These are phyloP conservation scores for Phalaenopsis hybrid DNA, from an alignment of 116 monocot genomes.

Conservation along the genomic window DNA sequence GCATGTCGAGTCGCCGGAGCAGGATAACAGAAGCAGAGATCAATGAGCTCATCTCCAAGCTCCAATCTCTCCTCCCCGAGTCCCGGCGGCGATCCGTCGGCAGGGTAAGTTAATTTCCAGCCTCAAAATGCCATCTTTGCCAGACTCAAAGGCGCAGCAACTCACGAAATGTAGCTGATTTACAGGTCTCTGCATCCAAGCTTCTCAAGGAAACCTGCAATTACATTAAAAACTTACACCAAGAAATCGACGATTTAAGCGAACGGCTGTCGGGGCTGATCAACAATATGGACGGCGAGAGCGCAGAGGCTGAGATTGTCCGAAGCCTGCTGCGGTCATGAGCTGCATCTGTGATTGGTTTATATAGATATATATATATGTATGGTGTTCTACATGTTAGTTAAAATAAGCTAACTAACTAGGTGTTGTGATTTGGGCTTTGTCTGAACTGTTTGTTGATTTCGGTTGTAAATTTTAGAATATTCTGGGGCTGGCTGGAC, in stretches of 20 bases:
- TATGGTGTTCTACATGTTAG: neutral
- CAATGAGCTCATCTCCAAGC: constrained; percentile 34
- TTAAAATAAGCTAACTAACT: neutral
- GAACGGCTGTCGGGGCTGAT: constrained; percentile 38
- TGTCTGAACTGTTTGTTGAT: too few species aligned
- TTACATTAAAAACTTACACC: constrained; percentile 37
- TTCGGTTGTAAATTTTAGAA: too few species aligned
- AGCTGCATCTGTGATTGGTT: neutral
- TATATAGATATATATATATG: neutral
- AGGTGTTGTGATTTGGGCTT: too few species aligned
- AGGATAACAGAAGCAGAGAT: constrained; percentile 31
- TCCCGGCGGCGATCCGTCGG: constrained; percentile 5
- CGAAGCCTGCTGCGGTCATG: constrained; percentile 23
- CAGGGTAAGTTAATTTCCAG: constrained; percentile 9
- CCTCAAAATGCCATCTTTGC: neutral
- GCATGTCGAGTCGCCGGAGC: constrained; percentile 13
- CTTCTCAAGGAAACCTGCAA: constrained; percentile 51
- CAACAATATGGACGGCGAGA: constrained; percentile 30
- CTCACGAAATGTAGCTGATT: neutral
- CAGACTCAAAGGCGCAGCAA: neutral
- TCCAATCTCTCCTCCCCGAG: constrained; percentile 30
- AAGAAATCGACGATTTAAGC: constrained; percentile 38
- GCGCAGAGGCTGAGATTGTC: constrained; percentile 38
- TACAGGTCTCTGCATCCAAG: constrained; percentile 33
- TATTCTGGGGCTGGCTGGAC: too few species aligned